A percentile compares a stretch with the other conserved stretches of the same genome.
These are phyloP conservation scores for Plectranthus barbatus DNA, from an alignment of 257 asterid species.

Conservation along the genomic window DNA sequence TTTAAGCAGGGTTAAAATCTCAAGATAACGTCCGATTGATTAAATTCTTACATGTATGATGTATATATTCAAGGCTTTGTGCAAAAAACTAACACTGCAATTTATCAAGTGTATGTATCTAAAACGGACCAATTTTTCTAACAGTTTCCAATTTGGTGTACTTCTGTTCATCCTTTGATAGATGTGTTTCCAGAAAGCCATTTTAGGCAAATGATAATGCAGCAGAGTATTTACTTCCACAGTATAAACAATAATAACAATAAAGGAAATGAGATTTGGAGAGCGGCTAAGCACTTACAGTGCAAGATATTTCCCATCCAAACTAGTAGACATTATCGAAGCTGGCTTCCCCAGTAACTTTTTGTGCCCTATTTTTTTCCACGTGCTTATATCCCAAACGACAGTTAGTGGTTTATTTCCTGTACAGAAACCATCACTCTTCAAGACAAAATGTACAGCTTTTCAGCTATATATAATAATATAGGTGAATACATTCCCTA, in stretches of 20 bases:
- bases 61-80: neutral
- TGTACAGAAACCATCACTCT: conserved; percentile 21
- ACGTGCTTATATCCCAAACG: conserved; percentile 87
- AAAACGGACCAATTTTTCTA: neutral
- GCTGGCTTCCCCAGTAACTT: conserved; percentile 66
- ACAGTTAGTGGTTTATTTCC: conserved; percentile 70
- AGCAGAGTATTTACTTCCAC: neutral
- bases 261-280: neutral
- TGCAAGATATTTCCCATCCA: conserved; percentile 94
- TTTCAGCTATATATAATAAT: conserved; percentile 2
- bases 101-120: neutral
- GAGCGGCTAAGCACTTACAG: conserved; percentile 46
- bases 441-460: conserved; percentile 15
- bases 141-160: neutral
- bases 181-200: neutral
- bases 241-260: neutral
- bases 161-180: neutral
- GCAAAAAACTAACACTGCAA: neutral
- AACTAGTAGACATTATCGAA: conserved; percentile 72
- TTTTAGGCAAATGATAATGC: neutral
- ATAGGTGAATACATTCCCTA: neutral
- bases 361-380: conserved; percentile 90
- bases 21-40: too few species aligned
- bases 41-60: neutral
- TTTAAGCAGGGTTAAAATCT: too few species aligned